Evolutionary conservation across 345 rosid genomes (phyloP).

Genomic region (Syzygium aqueum): DNA sequence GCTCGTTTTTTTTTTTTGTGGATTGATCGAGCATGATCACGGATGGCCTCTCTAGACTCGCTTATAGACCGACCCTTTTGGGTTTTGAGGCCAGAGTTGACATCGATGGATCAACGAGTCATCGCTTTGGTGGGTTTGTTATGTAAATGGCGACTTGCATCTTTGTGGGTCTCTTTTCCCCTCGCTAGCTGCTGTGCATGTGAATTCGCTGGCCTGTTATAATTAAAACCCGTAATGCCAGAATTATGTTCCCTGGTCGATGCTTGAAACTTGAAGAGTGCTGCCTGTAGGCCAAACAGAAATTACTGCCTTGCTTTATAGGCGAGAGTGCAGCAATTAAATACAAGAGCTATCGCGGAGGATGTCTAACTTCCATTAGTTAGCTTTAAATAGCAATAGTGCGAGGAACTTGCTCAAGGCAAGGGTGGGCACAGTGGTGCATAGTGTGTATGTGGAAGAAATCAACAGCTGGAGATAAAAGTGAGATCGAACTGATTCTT

Average conservation of each 20-base stretch:
- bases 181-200: not conserved
- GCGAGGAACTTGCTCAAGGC: not conserved
- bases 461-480: not conserved
- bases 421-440: not conserved
- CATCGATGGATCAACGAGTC: not conserved
- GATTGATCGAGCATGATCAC: not conserved
- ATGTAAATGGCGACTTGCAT: not conserved
- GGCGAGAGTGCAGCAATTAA: not conserved
- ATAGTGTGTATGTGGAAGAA: not conserved
- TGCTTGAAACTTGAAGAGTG: not conserved
- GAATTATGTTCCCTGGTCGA: not conserved
- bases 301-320: not conserved
- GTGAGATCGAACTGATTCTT: not conserved
- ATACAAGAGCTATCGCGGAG: not conserved
- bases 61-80: not conserved
- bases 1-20: not conserved
- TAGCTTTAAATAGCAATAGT: not conserved
- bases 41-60: not conserved
- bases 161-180: not conserved
- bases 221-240: not conserved
- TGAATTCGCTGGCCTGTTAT: not conserved
- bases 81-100: not conserved
- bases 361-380: not conserved
- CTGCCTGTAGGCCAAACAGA: not conserved
- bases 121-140: not conserved